Evolutionary conservation across 805 yeast genomes (phyloP).

Genomic region (Ogataea neopini): DNA sequence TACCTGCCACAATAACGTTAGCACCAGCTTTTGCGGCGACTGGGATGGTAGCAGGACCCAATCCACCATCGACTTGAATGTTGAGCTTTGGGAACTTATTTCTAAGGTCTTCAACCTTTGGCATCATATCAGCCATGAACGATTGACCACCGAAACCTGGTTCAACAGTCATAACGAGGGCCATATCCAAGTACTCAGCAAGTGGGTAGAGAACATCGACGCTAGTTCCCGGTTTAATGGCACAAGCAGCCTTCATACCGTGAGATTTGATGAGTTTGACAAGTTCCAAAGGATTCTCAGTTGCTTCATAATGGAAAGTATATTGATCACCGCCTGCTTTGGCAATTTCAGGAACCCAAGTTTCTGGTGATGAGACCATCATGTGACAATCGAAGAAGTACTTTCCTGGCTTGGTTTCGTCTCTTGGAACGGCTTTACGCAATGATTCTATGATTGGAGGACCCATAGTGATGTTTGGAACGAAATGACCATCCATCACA

Average conservation of each 20-base stretch:
- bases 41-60: conserved; percentile 81
- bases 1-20: conserved; percentile 96
- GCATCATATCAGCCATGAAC: conserved; percentile 96
- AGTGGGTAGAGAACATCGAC: conserved; percentile 77
- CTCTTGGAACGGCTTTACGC: conserved; percentile 43
- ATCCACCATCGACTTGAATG: conserved; percentile 96
- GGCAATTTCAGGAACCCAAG: conserved; percentile 92
- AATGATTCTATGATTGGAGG: conserved; percentile 55
- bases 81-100: conserved; percentile 71
- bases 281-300: conserved; percentile 71
- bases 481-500: conserved; percentile 98
- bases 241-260: conserved; percentile 94
- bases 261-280: conserved; percentile 71
- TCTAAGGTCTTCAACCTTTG: conserved; percentile 82
- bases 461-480: conserved; percentile 94
- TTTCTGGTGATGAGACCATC: conserved; percentile 94
- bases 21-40: conserved; percentile 97
- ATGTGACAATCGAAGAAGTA: conserved; percentile 89
- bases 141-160: conserved; percentile 99
- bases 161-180: conserved; percentile 97
- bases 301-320: conserved; percentile 94
- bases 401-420: conserved; percentile 21
- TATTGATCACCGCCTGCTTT: conserved; percentile 94
- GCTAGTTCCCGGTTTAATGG: conserved; percentile 90
- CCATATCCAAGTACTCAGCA: conserved; percentile 84